Base-by-base conservation (phyloP, 805 yeast species). In the Candida caryicola region DNA sequence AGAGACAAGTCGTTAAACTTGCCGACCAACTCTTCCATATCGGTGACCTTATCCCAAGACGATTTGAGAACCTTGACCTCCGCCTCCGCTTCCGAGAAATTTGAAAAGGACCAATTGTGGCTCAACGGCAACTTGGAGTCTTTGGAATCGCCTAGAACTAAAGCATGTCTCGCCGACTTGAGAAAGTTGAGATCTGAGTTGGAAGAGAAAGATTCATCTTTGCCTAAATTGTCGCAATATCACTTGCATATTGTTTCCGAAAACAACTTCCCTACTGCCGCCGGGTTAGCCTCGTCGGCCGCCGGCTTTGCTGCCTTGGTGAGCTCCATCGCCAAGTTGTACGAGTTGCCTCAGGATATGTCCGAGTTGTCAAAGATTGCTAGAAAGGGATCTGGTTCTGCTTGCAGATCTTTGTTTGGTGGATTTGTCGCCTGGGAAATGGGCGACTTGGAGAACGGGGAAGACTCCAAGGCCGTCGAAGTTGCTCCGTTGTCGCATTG, bases 401-500 rank as follows among this genome's bases (percentile, higher is more conserved):
- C 99, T 5, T 93, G 99, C 67, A 77, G 99, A 62, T 93, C 98
- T 6, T 71, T 93, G 45, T 88, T 87, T 64, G 98, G 99, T 33
- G 99, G 99, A 5, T 93, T 81, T 57, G 99, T 93, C 9, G 98
- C 98, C 3, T 93, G 99, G 99, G 96, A 93, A 62, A 89, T 90
- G 97, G 99, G 99, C 40, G 48, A 51, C 3, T 46, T 56, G 41
- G 64, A 47, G 0, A 83, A 89, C 56, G 99, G 99, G n/a, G 72
- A 77, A 31, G 99, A 93, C 66, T 90, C 97, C 10, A 82, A 80
- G 52, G 99, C 99, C 3, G 95, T 89, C 19, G 88, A 90, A 66
- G 78, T 93, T 28, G 95, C 96, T 3, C 84, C 95, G 6, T 57
- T 73, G 50, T 71, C 69, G 25, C 95, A 87, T 62, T 93, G 99